Evolutionary conservation across 2,329 filamentous ascomycete species (phyloP).

Genomic region (Sporothrix humicola): DNA sequence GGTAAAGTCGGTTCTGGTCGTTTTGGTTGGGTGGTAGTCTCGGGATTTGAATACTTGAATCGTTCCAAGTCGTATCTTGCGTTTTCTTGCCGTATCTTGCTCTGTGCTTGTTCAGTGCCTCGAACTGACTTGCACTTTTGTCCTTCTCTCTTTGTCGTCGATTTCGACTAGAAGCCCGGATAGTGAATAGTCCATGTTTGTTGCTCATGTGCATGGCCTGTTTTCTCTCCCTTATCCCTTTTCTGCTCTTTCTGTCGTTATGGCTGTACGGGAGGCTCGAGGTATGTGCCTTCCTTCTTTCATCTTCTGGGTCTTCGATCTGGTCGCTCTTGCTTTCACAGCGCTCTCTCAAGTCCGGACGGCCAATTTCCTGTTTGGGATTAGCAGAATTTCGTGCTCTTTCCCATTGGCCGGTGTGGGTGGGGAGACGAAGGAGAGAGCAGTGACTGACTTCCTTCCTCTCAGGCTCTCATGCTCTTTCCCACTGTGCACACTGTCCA

Average conservation of each 20-base stretch:
- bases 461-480: neutral
- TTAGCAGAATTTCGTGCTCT: neutral
- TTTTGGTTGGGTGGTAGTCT: neutral
- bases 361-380: constrained; percentile 6
- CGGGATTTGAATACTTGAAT: neutral
- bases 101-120: neutral
- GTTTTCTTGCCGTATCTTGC: neutral
- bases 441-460: neutral
- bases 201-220: neutral
- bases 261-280: neutral
- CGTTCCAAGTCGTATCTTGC: neutral
- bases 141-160: neutral
- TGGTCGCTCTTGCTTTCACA: too few species aligned
- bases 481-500: constrained; percentile 15
- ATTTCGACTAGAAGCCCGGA: neutral
- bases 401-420: neutral
- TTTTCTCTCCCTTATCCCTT: neutral
- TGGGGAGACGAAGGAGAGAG: neutral
- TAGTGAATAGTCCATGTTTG: neutral
- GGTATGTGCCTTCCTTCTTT: neutral
- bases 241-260: neutral
- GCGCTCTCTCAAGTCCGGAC: neutral
- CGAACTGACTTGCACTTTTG: neutral
- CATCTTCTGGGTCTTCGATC: neutral
- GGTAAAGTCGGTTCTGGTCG: too few species aligned